Conservation (phyloP, 495 filamentous ascomycete genomes). For the Tuber indicum region DNA sequence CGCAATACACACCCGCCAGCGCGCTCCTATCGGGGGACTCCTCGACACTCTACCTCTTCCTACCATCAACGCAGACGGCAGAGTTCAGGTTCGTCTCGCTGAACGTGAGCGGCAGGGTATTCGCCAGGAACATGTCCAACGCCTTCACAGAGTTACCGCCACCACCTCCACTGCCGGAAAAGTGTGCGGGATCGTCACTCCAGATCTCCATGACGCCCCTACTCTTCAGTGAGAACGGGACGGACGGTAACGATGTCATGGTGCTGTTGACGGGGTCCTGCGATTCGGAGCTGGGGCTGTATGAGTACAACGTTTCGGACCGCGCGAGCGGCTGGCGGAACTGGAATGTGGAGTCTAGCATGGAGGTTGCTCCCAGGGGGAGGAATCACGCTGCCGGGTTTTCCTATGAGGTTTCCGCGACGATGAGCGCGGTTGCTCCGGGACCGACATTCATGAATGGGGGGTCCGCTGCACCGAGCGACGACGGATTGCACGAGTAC, state of each 20-base stretch:
- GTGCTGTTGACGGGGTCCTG: slow-evolving; percentile 28
- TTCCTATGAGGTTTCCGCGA: slow-evolving; percentile 21
- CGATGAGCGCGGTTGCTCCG: slow-evolving; percentile 18
- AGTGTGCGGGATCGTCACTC: neutral
- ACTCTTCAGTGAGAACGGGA: slow-evolving; percentile 14
- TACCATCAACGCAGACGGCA: slow-evolving; percentile 9
- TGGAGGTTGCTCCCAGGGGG: slow-evolving; percentile 15
- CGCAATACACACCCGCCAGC: slow-evolving; percentile 13
- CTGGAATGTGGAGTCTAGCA: slow-evolving; percentile 5
- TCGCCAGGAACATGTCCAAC: slow-evolving; percentile 21
- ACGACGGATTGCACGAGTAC: slow-evolving; percentile 22
- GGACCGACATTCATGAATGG: slow-evolving; percentile 26
- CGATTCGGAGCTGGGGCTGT: slow-evolving; percentile 18
- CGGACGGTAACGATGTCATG: slow-evolving; percentile 17
- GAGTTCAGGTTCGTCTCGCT: slow-evolving; percentile 28
- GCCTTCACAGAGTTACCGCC: slow-evolving; percentile 21
- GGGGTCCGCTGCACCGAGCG: neutral
- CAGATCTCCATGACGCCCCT: slow-evolving; percentile 20
- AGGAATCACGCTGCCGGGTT: slow-evolving; percentile 17
- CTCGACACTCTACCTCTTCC: slow-evolving; percentile 29
- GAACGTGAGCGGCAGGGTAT: slow-evolving; percentile 18
- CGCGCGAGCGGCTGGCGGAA: slow-evolving; percentile 8
- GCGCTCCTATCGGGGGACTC: slow-evolving; percentile 22
- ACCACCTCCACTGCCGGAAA: slow-evolving; percentile 10
- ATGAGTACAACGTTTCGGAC: slow-evolving; percentile 27